These are phyloP conservation scores for Aureobasidium mangrovei DNA, from an alignment of 2,329 filamentous ascomycete species.

Conservation along the genomic window DNA sequence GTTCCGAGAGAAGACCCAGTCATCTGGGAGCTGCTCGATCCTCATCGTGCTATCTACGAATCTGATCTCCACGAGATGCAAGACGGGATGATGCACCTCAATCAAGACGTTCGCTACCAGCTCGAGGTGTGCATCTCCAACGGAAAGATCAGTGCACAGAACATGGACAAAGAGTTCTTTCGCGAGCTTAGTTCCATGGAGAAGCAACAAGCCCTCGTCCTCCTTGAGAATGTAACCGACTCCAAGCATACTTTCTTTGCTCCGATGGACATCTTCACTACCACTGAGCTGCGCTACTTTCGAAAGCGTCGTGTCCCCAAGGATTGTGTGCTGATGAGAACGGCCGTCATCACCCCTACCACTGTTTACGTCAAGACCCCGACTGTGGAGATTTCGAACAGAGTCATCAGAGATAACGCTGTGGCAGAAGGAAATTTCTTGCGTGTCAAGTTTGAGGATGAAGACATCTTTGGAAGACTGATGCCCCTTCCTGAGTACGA, in stretches of 20 bases:
- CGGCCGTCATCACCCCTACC: conserved; percentile 74
- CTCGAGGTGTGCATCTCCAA: conserved; percentile 88
- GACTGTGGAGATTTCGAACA: conserved; percentile 75
- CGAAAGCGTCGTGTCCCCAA: conserved; percentile 46
- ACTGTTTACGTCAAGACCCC: conserved; percentile 72
- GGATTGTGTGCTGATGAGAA: conserved; percentile 68
- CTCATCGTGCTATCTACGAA: conserved; percentile 1
- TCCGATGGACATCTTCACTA: conserved; percentile 63
- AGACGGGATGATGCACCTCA: conserved; percentile 24
- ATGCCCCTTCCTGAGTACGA: conserved; percentile 23
- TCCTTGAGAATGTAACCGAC: conserved; percentile 68
- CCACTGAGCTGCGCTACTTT: conserved; percentile 19
- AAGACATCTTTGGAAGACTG: conserved; percentile 46
- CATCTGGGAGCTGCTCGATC: conserved; percentile 4
- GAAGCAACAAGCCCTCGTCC: conserved; percentile 44
- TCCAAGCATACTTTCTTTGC: conserved; percentile 54
- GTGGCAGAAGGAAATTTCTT: conserved; percentile 70
- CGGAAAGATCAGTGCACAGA: conserved; percentile 66
- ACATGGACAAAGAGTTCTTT: conserved; percentile 60
- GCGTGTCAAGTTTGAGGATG: conserved; percentile 82
- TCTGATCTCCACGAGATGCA: conserved; percentile 19
- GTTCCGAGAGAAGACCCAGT: not conserved
- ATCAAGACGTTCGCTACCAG: conserved; percentile 74
- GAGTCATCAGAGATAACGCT: conserved; percentile 66
- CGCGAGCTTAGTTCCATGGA: conserved; percentile 47